A percentile compares a stretch with the other conserved stretches of the same genome.
Conservation (phyloP, 495 filamentous ascomycete species). For the Gamarada debralockiae region DNA sequence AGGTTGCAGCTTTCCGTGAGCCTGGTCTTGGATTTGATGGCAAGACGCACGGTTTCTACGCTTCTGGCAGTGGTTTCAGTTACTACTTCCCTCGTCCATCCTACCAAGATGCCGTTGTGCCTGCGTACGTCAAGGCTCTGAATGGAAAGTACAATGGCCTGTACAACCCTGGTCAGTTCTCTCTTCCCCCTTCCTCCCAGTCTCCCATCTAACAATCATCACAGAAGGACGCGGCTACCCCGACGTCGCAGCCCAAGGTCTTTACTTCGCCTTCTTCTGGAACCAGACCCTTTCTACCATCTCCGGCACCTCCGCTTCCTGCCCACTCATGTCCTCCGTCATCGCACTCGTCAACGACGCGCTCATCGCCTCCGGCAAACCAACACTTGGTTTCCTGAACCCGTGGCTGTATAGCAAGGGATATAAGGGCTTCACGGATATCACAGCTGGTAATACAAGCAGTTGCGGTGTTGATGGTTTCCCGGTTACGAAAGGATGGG, state of each 20-base stretch:
- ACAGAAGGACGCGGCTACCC: conserved; percentile 63
- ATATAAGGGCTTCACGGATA: conserved; percentile 54
- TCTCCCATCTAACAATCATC: conserved; percentile 40
- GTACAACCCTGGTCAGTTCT: conserved; percentile 15
- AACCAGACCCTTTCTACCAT: conserved; percentile 44
- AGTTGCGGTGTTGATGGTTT: conserved; percentile 56
- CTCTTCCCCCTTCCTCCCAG: neutral
- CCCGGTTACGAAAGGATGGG: conserved; percentile 51
- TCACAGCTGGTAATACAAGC: conserved; percentile 52
- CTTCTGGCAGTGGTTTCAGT: conserved; percentile 67
- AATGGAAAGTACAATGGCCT: conserved; percentile 17
- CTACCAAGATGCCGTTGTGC: conserved; percentile 60
- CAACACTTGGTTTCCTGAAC: conserved; percentile 59
- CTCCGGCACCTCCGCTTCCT: conserved; percentile 32
- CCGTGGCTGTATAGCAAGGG: conserved; percentile 59
- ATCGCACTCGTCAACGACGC: conserved; percentile 61
- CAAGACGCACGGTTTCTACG: conserved; percentile 41
- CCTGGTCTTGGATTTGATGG: conserved; percentile 31
- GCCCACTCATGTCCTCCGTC: conserved; percentile 37
- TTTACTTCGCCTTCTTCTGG: conserved; percentile 46
- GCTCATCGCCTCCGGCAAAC: conserved; percentile 48
- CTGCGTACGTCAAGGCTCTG: conserved; percentile 44
- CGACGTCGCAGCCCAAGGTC: conserved; percentile 62
- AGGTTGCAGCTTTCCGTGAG: conserved; percentile 53
- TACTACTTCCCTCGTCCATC: conserved; percentile 58